Evolutionary conservation across 1,284 basidiomycete species (phyloP).

Genomic region (Vanrija sp.): DNA sequence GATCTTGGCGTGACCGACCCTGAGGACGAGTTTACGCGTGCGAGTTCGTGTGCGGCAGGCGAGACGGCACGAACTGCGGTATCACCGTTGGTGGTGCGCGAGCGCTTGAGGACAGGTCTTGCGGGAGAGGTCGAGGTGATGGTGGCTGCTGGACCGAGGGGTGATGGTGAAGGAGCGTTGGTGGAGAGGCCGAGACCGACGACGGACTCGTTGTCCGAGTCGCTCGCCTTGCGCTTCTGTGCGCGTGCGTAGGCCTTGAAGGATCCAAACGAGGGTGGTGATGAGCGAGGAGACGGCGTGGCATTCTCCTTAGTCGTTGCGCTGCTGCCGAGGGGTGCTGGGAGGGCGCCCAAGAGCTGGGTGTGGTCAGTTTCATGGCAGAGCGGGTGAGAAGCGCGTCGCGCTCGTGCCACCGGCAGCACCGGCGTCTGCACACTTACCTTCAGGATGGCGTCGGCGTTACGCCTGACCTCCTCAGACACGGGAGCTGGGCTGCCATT

Average conservation of each 20-base stretch:
- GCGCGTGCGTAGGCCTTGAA: slow-evolving; percentile 17
- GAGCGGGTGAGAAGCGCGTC: not conserved
- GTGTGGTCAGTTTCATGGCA: not conserved
- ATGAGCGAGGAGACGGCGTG: slow-evolving; percentile 17
- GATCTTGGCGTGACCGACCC: too few relatives aligned
- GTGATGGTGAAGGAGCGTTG: not conserved
- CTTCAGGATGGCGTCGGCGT: slow-evolving; percentile 30
- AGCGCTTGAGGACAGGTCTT: slow-evolving; percentile 14
- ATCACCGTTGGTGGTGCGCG: slow-evolving; percentile 6
- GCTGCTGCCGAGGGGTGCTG: slow-evolving; percentile 26
- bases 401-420: not conserved
- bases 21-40: not conserved
- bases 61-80: not conserved
- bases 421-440: slow-evolving; percentile 14
- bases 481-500: not conserved
- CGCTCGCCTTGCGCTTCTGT: slow-evolving; percentile 12
- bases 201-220: not conserved
- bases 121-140: not conserved
- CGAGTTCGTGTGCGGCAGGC: not conserved
- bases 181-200: slow-evolving; percentile 23
- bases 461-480: slow-evolving; percentile 17
- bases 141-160: too few relatives aligned
- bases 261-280: slow-evolving; percentile 6
- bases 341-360: slow-evolving; percentile 32
- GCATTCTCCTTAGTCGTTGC: too few relatives aligned